Base-by-base conservation (phyloP, 768 basidiomycete genomes). In the Hypholoma fasciculare region DNA sequence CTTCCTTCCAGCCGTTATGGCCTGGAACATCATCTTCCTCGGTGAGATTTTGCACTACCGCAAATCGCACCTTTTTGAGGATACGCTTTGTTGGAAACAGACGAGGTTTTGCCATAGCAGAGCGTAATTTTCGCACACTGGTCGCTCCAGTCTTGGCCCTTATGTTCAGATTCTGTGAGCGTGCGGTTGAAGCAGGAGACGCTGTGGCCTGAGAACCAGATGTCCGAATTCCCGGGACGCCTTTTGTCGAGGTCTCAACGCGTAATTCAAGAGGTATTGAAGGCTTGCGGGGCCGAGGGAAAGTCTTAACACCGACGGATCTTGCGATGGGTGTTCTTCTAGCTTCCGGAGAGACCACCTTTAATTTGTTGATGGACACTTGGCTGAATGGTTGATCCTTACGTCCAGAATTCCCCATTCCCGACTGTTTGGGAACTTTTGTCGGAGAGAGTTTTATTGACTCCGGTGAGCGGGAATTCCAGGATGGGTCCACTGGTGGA, bases 31-130 rank as follows among this genome's bases (percentile, higher is more conserved):
- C 40, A 14, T 61, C 60, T 44, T 58, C 51, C 16, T 59, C 53
- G 7, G 65, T 17, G 3, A 63, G 63, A 26, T 57, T 56, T 6
- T 52, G 57, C 13, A 61, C 46, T 13, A 68, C 53, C 13, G 74
- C 74, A 61, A 81, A 81, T 44, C 78, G 75, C 54, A 81, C 79
- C 42, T 71, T 78, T 76, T 80, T 65, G 65, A 70, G 54, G 20
- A 60, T 54, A 47, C 46, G 49, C 47, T 55, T 55, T 16, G 51
- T 39, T 7, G 54, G 48, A 2, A 46, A 34, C 36, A 37, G n/a
- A 19, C 42, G 23, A 17, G 47, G 52, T 50, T 59, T 64, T 7
- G 52, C 47, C 39, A 67, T 62, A 5, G 66, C 64, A 2, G 66
- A 65, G 23, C 63, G 66, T 14, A 65, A 61, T 39, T 47, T 16